Evolutionary conservation across 495 filamentous ascomycete genomes (phyloP).

Genomic region (Apodospora peruviana): DNA sequence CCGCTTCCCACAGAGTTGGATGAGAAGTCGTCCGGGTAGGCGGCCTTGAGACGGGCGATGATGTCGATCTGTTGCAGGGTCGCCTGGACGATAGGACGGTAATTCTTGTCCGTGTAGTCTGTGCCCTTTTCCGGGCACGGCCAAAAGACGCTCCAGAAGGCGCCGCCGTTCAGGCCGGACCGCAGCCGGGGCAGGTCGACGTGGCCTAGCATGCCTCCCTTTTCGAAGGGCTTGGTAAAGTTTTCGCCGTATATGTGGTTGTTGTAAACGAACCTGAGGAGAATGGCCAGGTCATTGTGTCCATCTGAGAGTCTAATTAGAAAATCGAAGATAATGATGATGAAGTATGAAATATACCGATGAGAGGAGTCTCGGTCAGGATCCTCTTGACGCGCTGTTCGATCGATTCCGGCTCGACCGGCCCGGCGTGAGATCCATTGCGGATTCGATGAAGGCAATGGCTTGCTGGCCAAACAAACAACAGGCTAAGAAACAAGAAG

Average conservation of each 20-base stretch:
- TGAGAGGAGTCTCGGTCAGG: constrained; percentile 67
- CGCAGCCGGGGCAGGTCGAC: constrained; percentile 70
- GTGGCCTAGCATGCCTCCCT: constrained; percentile 62
- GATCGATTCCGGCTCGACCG: constrained; percentile 32
- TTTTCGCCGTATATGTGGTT: constrained; percentile 74
- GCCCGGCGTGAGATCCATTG: neutral
- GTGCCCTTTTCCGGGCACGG: constrained; percentile 65
- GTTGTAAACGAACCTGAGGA: constrained; percentile 58
- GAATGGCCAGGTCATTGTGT: constrained; percentile 81
- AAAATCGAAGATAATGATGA: neutral
- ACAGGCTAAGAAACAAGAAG: constrained; percentile 2
- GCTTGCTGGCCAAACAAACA: neutral
- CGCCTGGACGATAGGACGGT: constrained; percentile 53
- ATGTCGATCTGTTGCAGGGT: constrained; percentile 85
- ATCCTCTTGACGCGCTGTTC: constrained; percentile 66
- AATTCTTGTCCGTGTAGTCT: constrained; percentile 70
- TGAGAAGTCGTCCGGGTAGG: constrained; percentile 69
- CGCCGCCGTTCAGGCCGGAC: constrained; percentile 58
- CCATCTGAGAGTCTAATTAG: constrained; percentile 54
- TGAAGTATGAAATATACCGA: constrained; percentile 50
- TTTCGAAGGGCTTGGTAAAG: constrained; percentile 64
- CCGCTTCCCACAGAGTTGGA: constrained; percentile 41
- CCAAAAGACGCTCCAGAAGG: constrained; percentile 89
- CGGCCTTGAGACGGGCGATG: constrained; percentile 58
- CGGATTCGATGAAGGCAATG: neutral